These are phyloP conservation scores for Acanthamoeba culbertsoni DNA, from an alignment of 208 protist species.

Conservation along the genomic window DNA sequence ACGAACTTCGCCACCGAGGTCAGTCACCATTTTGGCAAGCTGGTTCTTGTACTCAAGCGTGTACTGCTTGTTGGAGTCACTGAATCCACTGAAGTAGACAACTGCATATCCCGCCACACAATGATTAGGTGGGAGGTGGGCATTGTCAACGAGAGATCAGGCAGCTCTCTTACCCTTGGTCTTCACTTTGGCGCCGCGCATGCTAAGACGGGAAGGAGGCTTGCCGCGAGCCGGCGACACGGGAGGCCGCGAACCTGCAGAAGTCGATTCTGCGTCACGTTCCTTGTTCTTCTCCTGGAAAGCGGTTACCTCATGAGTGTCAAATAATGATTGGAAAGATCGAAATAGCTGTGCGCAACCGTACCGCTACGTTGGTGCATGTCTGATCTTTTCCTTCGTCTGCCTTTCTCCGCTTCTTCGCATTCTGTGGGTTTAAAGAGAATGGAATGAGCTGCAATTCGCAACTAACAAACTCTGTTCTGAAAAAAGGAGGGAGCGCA, in stretches of 20 bases:
- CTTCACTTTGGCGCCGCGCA: background rate
- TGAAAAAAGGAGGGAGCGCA: too few relatives aligned
- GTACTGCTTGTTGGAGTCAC: background rate
- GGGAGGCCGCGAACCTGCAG: background rate
- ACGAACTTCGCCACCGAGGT: conserved; percentile 1
- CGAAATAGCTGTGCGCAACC: too few relatives aligned
- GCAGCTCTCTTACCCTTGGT: background rate
- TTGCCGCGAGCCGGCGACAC: background rate
- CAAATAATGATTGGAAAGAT: too few relatives aligned
- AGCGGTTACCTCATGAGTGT: too few relatives aligned
- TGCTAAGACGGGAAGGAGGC: background rate
- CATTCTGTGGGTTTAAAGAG: too few relatives aligned
- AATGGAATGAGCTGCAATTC: background rate
- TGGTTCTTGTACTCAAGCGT: background rate
- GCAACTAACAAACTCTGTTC: background rate
- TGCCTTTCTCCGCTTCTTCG: too few relatives aligned
- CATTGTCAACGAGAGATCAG: background rate
- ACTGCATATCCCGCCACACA: too few relatives aligned
- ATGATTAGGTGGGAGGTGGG: background rate
- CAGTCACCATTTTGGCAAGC: background rate
- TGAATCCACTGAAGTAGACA: conserved; percentile 44
- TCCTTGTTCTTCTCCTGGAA: background rate
- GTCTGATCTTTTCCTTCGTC: too few relatives aligned
- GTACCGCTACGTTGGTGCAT: too few relatives aligned
- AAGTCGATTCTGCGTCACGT: background rate